Percentiles rank a stretch among this genome's conserved stretches.
These are phyloP conservation scores for Pholiota conissans DNA, from an alignment of 768 basidiomycete genomes.

Conservation along the genomic window DNA sequence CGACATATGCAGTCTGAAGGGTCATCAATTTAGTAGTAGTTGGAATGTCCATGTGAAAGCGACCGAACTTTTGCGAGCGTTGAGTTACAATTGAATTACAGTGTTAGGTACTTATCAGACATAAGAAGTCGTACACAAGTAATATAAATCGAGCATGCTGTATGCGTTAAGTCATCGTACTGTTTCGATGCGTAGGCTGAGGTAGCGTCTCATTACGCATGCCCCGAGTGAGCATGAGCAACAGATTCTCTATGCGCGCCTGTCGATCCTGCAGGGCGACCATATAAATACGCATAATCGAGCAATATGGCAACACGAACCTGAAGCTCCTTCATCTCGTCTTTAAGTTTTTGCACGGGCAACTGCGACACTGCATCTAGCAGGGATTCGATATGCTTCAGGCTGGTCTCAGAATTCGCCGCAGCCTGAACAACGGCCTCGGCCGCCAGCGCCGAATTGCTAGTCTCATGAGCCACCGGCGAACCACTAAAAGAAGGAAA, in stretches of 20 bases:
- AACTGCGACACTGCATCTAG: conserved; percentile 63
- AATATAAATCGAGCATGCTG: too few species aligned
- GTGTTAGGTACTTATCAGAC: too few species aligned
- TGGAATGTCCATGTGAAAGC: too few species aligned
- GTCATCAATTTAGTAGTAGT: too few species aligned
- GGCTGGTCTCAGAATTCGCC: conserved; percentile 41
- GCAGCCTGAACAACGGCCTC: conserved; percentile 20
- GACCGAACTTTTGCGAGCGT: too few species aligned
- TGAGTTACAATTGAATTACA: too few species aligned
- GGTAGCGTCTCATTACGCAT: conserved; percentile 53
- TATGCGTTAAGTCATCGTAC: conserved; percentile 13
- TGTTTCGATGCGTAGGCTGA: conserved; percentile 13
- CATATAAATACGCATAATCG: not conserved
- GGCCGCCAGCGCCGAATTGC: conserved; percentile 7
- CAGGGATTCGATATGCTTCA: conserved; percentile 58
- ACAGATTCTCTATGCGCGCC: conserved; percentile 71
- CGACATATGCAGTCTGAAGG: too few species aligned
- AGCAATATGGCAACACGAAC: conserved; percentile 31
- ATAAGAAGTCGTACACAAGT: too few species aligned
- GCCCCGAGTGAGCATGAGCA: conserved; percentile 67
- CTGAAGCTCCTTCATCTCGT: conserved; percentile 84
- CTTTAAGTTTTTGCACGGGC: conserved; percentile 66
- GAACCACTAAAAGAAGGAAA: conserved; percentile 11
- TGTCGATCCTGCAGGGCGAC: conserved; percentile 70
- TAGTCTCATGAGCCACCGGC: conserved; percentile 8